Conservation (phyloP, 805 yeast species). For the Nakazawaea holstii region DNA sequence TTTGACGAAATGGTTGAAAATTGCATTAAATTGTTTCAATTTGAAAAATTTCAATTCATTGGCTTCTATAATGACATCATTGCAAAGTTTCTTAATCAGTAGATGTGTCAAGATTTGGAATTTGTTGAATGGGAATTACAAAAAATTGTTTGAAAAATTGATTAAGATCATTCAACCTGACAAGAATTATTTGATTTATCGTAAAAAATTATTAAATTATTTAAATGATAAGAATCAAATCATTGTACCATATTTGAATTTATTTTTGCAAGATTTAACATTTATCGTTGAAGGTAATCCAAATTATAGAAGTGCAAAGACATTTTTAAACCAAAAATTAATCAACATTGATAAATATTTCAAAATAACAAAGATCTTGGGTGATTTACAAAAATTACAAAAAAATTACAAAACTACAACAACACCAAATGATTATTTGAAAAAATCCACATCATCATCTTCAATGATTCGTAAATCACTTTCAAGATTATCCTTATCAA, state of each 20-base stretch:
- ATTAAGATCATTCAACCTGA: slow-evolving; percentile 69
- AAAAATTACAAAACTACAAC: slow-evolving; percentile 41
- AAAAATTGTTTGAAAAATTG: slow-evolving; percentile 56
- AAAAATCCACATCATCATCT: slow-evolving; percentile 27
- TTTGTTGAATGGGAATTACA: slow-evolving; percentile 51
- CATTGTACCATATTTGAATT: slow-evolving; percentile 69
- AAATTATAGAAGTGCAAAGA: slow-evolving; percentile 55
- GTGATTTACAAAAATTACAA: slow-evolving; percentile 65
- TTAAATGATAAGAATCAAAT: slow-evolving; percentile 47
- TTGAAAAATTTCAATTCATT: slow-evolving; percentile 72
- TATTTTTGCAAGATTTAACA: slow-evolving; percentile 74
- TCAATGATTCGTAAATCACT: slow-evolving; percentile 26
- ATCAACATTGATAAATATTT: slow-evolving; percentile 72
- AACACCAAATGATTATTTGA: slow-evolving; percentile 19
- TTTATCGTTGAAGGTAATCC: slow-evolving; percentile 81
- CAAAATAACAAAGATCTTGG: slow-evolving; percentile 59
- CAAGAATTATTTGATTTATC: slow-evolving; percentile 64
- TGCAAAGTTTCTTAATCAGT: slow-evolving; percentile 68
- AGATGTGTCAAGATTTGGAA: slow-evolving; percentile 57
- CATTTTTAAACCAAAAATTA: slow-evolving; percentile 50
- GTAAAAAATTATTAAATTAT: slow-evolving; percentile 54
- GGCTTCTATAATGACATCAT: slow-evolving; percentile 72
- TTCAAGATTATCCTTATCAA: slow-evolving; percentile 7
- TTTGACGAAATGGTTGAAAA: slow-evolving; percentile 66
- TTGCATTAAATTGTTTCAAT: slow-evolving; percentile 67